These are phyloP conservation scores for Nothophytophthora sp. DNA, from an alignment of 352 stramenopile genomes.

Conservation along the genomic window DNA sequence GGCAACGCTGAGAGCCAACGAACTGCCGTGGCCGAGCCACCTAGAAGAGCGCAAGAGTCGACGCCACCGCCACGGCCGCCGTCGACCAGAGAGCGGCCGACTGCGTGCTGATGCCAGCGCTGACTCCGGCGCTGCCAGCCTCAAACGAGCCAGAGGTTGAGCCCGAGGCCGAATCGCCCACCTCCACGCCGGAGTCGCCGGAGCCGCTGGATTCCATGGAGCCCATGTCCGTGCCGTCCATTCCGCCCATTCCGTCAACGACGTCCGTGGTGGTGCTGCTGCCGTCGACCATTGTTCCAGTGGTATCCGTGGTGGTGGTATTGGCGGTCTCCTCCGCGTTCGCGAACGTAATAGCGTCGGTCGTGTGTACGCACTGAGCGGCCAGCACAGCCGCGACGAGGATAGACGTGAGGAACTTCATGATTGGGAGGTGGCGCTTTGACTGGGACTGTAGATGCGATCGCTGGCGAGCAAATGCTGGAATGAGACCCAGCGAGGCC, in stretches of 20 bases:
- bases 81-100: slow-evolving; percentile 16
- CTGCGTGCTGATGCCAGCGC: slow-evolving; percentile 15
- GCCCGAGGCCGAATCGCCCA: not conserved
- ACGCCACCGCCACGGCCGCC: slow-evolving; percentile 12
- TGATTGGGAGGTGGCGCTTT: slow-evolving; percentile 8
- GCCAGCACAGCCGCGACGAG: slow-evolving; percentile 20
- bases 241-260: not conserved
- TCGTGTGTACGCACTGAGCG: slow-evolving; percentile 10
- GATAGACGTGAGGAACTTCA: slow-evolving; percentile 36
- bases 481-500: slow-evolving; percentile 20
- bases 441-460: slow-evolving; percentile 17
- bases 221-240: not conserved
- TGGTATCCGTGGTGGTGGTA: not conserved
- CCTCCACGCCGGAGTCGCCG: too few species aligned
- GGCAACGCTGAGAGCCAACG: too few species aligned
- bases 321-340: not conserved
- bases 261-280: not conserved
- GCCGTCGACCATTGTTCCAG: too few species aligned
- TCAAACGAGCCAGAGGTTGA: not conserved
- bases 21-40: too few species aligned
- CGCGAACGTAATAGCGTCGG: too few species aligned
- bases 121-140: slow-evolving; percentile 1
- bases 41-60: slow-evolving; percentile 25
- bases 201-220: not conserved
- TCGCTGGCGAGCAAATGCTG: slow-evolving; percentile 26